A percentile compares a stretch with the other conserved stretches of the same genome.
phyloP scores from a whole-genome alignment of 345 rosid genomes.

The Gossypium australe region DNA sequence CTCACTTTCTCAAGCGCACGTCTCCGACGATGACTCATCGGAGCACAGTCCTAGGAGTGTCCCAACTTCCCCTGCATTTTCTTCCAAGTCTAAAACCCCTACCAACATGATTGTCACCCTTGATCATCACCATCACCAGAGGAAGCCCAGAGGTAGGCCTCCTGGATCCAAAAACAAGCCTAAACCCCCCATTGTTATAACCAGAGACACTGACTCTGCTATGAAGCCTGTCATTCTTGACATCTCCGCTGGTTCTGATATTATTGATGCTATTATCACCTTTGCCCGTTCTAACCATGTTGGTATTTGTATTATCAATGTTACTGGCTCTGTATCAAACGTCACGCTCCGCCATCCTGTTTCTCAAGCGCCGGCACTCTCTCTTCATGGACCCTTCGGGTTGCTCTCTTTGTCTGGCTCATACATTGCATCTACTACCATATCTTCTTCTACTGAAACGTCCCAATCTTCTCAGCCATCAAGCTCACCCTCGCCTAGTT shows the following conservation, averaged over 20 bases:
- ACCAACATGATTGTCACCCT: not conserved
- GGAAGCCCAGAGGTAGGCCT: slow-evolving; percentile 50
- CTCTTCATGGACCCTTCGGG: slow-evolving; percentile 48
- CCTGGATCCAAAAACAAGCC: slow-evolving; percentile 62
- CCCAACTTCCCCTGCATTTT: slow-evolving; percentile 10
- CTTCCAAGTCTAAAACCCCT: slow-evolving; percentile 14
- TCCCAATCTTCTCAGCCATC: not conserved
- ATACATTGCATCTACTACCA: slow-evolving; percentile 16
- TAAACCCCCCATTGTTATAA: slow-evolving; percentile 41
- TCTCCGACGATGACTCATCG: slow-evolving; percentile 29
- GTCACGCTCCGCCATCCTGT: slow-evolving; percentile 47
- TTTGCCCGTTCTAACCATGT: slow-evolving; percentile 29
- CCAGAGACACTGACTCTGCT: slow-evolving; percentile 29
- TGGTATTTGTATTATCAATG: slow-evolving; percentile 38
- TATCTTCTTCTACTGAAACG: not conserved
- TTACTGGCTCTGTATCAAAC: slow-evolving; percentile 38
- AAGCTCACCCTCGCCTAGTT: not conserved
- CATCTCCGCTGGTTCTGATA: slow-evolving; percentile 44
- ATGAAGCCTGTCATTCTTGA: slow-evolving; percentile 49
- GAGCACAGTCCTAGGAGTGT: slow-evolving; percentile 25
- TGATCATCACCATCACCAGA: slow-evolving; percentile 8
- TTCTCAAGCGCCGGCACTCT: slow-evolving; percentile 33
- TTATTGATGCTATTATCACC: slow-evolving; percentile 32
- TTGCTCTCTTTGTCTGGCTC: slow-evolving; percentile 45
- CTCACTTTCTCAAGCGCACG: slow-evolving; percentile 30